Base-by-base conservation (phyloP, 2,329 filamentous ascomycete genomes). In the Diaporthe nobilis region DNA sequence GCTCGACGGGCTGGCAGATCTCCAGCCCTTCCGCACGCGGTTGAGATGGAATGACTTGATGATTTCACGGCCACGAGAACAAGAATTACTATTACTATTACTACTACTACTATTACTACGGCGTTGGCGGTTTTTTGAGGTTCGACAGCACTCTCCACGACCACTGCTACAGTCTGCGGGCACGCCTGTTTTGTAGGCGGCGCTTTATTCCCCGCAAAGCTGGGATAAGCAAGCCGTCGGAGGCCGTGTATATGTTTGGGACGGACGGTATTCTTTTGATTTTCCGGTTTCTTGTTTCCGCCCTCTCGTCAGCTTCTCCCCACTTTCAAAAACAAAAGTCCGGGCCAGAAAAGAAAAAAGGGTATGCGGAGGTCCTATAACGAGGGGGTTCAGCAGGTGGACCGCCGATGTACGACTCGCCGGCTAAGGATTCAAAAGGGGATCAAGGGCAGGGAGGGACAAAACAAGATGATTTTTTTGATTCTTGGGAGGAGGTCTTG, bases 61-160 rank as follows among this genome's bases (percentile, higher is more conserved):
- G 75, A 77, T 68, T 77, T 77, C 73, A 77, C 58, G 75, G 75
- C 71, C 75, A 77, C 53, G 75, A 74, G 70, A 75, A 75, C 71
- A 74, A 77, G 73, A 71, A 70, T 17, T 65, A 65, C 17, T 47
- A 65, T 15, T 34, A 65, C 8, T 65, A 49, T 8, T 44, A 61
- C 25, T 47, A 63, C 60, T 31, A 61, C 37, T 20, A 67, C 12
- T 25, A 67, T 28, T 67, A 51, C 39, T 51, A 77, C 73, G 75
- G 75, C 73, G 75, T 77, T 74, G 49, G 75, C 49, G 65, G 73
- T 34, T 55, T 73, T 75, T 71, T 75, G 75, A 77, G 75, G 73
- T 75, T 77, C 39, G 28, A 77, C 75, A 73, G 75, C 68, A 77
- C 75, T 77, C 75, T 75, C 57, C 72, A 63, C 57, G 61, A 65